phyloP scores from a whole-genome alignment of 306 rosid genomes.

The Fagus crenata region DNA sequence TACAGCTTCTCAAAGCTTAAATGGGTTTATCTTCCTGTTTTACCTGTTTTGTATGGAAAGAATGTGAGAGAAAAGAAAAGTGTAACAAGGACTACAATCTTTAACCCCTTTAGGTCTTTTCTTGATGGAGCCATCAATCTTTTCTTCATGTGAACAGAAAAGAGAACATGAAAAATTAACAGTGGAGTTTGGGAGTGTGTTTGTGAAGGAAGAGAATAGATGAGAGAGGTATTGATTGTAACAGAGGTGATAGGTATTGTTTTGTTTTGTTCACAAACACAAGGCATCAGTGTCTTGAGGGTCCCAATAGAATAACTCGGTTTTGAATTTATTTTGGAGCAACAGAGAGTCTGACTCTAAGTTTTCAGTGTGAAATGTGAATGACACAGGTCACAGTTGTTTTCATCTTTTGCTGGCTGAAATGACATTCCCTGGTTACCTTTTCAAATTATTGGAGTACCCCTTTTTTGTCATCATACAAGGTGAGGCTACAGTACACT shows the following conservation, averaged over 20 bases:
- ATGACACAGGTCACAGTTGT: slow-evolving; percentile 44
- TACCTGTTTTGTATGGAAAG: slow-evolving; percentile 58
- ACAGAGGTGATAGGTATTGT: slow-evolving; percentile 12
- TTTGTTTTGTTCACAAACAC: slow-evolving; percentile 15
- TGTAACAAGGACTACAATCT: slow-evolving; percentile 39
- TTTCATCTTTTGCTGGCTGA: slow-evolving; percentile 53
- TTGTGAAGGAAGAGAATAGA: slow-evolving; percentile 16
- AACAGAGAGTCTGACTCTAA: slow-evolving; percentile 36
- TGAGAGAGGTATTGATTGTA: slow-evolving; percentile 8
- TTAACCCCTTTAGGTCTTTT: slow-evolving; percentile 30
- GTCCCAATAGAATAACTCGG: slow-evolving; percentile 12
- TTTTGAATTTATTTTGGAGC: slow-evolving; percentile 16
- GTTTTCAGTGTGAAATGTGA: slow-evolving; percentile 49
- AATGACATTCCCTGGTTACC: slow-evolving; percentile 47
- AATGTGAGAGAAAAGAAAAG: slow-evolving; percentile 46
- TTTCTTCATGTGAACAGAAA: slow-evolving; percentile 8
- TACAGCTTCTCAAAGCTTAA: neutral
- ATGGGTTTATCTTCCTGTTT: slow-evolving; percentile 13
- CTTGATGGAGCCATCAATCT: slow-evolving; percentile 44
- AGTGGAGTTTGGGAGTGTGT: neutral
- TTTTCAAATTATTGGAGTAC: slow-evolving; percentile 51
- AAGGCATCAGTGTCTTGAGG: slow-evolving; percentile 28
- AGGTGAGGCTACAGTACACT: slow-evolving; percentile 18
- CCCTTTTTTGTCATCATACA: slow-evolving; percentile 44
- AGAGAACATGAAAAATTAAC: neutral